Evolutionary conservation across 371 early-diverging fungal species (phyloP), one percentile per base, ranked within the genome.

Genomic region (Batkoa obscura): DNA sequence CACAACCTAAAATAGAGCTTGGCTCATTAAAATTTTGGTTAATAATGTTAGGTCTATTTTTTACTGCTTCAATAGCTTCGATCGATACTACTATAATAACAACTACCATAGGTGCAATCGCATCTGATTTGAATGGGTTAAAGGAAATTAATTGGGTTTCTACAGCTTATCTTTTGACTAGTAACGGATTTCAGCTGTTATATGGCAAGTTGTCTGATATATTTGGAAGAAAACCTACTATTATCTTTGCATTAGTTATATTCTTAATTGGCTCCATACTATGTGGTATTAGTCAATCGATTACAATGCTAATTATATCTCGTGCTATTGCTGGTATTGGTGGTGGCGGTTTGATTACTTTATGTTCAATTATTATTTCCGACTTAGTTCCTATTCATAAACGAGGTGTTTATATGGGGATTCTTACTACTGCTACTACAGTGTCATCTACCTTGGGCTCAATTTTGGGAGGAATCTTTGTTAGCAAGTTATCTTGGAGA

Each of bases 51-150:
- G n/a, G n/a, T n/a, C n/a, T n/a, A n/a, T n/a, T n/a, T n/a, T n/a
- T n/a, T n/a, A n/a, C n/a, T n/a, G n/a, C n/a, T n/a, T n/a, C n/a
- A n/a, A n/a, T n/a, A n/a, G n/a, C n/a, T n/a, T n/a, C n/a, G n/a
- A n/a, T n/a, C n/a, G n/a, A n/a, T n/a, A n/a, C n/a, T 55, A 86
- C 85, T 31, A 82, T 88, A 58, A 78, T 92, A 13, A 78, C 88
- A 12, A 82, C 81, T 10, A 78, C 84, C 37, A 72, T 84, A 34
- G 79, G 83, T 41, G 73, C 72, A n/a, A 88, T 92, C 54, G 78
- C 81, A 15, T 72, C 67, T 17, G 86, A 86, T 32, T 88, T 87
- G 60, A 70, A 81, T 31, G 72, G 74, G 12, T 66, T 85, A 0
- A 65, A 67, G 23, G 58, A 73, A 15, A 72, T 77, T 17, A 73